Base-by-base conservation (phyloP, 1,284 basidiomycete genomes). In the Marasmius sp. region DNA sequence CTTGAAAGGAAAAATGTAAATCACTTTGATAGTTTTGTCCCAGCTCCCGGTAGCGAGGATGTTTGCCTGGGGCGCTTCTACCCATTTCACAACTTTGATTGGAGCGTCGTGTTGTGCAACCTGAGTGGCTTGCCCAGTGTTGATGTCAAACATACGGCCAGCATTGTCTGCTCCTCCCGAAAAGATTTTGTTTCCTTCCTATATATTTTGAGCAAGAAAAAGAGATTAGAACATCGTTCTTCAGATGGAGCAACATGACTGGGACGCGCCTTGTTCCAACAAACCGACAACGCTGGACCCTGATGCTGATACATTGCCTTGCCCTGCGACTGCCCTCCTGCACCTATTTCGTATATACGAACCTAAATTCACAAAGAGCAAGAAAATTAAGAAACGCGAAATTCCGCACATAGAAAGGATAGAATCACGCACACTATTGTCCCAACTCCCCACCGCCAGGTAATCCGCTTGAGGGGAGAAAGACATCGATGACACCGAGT, bases 21-120 rank as follows among this genome's bases (percentile, higher is more conserved):
- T 36, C 56, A 92, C 91, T 81, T 93, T 94, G 66, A 94, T 68
- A 22, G 88, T 91, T 77, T 93, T 93, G 75, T 95, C 93, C 93
- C 93, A 95, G 51, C 91, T 90, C 3, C 91, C 94, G 0, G 94
- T 95, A n/a, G 87, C 88, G 33, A 94, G 80, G 54, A 93, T 85
- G 39, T 88, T 83, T 47, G 84, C 76, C 70, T 86, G 75, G 10
- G 34, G 34, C 20, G 84, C 80, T 64, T 91, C 90, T 62, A 93
- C 80, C 84, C 87, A 93, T 59, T 85, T 82, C 61, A 93, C 83
- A 64, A 83, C 84, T 67, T 86, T 87, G 69, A 95, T 87, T 6
- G 93, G 88, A 48, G 85, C 89, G 65, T 93, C 89, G 68, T 95
- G 93, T 61, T 87, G 87, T 1, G 92, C 93, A 18, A 95, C 86